Conservation (phyloP, 805 yeast genomes). For the Pichia nakasei region DNA sequence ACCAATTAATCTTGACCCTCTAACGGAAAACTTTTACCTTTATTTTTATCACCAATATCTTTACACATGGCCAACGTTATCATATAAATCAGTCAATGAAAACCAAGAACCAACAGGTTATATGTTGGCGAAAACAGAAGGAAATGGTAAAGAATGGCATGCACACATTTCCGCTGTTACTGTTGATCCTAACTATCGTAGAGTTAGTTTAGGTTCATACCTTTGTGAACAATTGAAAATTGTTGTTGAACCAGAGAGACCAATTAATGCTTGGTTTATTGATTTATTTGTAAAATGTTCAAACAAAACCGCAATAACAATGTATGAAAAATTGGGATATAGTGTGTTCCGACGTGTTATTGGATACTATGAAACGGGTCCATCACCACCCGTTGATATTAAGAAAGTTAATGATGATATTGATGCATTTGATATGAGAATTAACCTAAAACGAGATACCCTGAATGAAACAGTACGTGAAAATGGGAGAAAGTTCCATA, state of each 20-base stretch:
- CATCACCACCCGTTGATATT: slow-evolving; percentile 15
- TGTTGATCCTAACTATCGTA: slow-evolving; percentile 68
- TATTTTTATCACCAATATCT: slow-evolving; percentile 80
- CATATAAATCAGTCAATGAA: slow-evolving; percentile 57
- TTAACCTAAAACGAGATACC: slow-evolving; percentile 49
- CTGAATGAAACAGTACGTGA: slow-evolving; percentile 44
- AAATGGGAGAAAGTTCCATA: slow-evolving; percentile 53
- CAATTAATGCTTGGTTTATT: slow-evolving; percentile 73
- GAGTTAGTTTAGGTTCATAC: slow-evolving; percentile 78
- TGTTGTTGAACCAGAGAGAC: slow-evolving; percentile 55
- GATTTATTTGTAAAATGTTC: slow-evolving; percentile 90
- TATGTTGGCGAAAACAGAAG: slow-evolving; percentile 97
- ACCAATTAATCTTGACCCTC: slow-evolving; percentile 72
- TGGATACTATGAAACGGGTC: slow-evolving; percentile 61
- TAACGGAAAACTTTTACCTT: slow-evolving; percentile 86
- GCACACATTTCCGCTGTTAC: slow-evolving; percentile 96
- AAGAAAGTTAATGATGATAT: slow-evolving; percentile 49
- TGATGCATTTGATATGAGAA: slow-evolving; percentile 88
- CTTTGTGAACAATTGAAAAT: slow-evolving; percentile 67
- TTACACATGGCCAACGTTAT: slow-evolving; percentile 78
- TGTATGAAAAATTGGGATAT: slow-evolving; percentile 85
- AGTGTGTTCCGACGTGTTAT: slow-evolving; percentile 78
- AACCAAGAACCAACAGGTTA: slow-evolving; percentile 46
- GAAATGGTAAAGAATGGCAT: slow-evolving; percentile 81
- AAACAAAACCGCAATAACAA: slow-evolving; percentile 65